These are phyloP conservation scores for Huiozyma sinensis DNA, from an alignment of 805 yeast species.

Conservation along the genomic window DNA sequence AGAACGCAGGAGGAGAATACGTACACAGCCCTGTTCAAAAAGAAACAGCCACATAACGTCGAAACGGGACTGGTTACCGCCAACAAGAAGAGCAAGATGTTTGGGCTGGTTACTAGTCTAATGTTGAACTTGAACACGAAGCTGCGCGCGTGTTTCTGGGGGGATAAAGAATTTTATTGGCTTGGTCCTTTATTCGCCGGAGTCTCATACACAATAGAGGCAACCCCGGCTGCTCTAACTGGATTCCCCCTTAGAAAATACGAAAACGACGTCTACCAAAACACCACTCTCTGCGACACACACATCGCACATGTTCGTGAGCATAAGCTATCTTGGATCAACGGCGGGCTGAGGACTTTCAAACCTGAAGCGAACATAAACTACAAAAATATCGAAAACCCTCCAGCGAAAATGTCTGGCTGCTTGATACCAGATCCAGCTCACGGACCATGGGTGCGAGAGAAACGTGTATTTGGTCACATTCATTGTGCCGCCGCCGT, in stretches of 20 bases:
- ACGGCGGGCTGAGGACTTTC: neutral
- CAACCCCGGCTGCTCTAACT: neutral
- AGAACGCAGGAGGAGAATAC: neutral
- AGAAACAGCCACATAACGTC: neutral
- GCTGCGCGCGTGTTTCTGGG: neutral
- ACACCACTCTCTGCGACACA: neutral
- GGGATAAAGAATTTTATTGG: constrained; percentile 2
- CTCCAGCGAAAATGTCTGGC: neutral
- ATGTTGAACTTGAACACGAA: neutral
- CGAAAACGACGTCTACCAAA: neutral
- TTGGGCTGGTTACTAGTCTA: neutral
- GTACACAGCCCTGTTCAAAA: neutral
- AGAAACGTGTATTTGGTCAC: neutral
- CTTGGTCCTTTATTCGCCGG: constrained; percentile 1
- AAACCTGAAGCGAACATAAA: neutral
- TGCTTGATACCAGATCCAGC: neutral
- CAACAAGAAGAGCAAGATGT: neutral
- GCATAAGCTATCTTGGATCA: neutral
- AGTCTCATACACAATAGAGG: neutral
- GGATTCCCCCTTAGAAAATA: neutral
- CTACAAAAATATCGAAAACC: neutral
- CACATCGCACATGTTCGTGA: constrained; percentile 2
- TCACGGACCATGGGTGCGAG: neutral
- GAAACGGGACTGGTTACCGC: constrained; percentile 1
- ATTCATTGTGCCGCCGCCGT: too few species aligned